Conservation (phyloP, 192 early-diverging fungal species). For the Dissophora globulifera region DNA sequence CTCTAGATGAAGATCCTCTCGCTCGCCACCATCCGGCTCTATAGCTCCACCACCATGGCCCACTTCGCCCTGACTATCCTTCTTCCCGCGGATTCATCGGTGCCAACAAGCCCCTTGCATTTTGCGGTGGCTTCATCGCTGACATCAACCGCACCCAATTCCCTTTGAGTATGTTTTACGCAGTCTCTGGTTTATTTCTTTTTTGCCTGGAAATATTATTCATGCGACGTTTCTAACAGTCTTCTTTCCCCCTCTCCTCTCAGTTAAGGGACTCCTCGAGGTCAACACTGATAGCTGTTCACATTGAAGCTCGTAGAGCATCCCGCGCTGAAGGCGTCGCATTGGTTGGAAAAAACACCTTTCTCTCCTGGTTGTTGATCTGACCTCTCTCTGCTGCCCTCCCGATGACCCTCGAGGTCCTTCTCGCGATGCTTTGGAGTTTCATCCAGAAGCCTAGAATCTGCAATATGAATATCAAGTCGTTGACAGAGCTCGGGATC, state of each 20-base stretch:
- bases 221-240: no score
- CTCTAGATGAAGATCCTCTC: slow-evolving; percentile 14
- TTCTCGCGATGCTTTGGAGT: no score
- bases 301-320: no score
- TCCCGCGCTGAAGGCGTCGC: no score
- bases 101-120: slow-evolving; percentile 44
- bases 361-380: no score
- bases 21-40: slow-evolving; percentile 16
- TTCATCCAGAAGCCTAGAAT: slow-evolving; percentile 15
- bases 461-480: slow-evolving; percentile 18
- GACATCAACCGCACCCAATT: slow-evolving; percentile 43
- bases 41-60: slow-evolving; percentile 22
- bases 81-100: slow-evolving; percentile 54
- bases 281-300: no score
- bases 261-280: slow-evolving; percentile 40
- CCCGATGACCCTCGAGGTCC: no score
- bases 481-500: slow-evolving; percentile 21
- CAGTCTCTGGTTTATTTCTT: no score
- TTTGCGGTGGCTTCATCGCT: slow-evolving; percentile 59
- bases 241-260: no score
- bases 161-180: slow-evolving; percentile 51
- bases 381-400: no score
- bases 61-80: slow-evolving; percentile 59
- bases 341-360: no score
- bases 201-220: no score